Evolutionary conservation across 805 yeast genomes (phyloP).

Genomic region (Candida anglica): DNA sequence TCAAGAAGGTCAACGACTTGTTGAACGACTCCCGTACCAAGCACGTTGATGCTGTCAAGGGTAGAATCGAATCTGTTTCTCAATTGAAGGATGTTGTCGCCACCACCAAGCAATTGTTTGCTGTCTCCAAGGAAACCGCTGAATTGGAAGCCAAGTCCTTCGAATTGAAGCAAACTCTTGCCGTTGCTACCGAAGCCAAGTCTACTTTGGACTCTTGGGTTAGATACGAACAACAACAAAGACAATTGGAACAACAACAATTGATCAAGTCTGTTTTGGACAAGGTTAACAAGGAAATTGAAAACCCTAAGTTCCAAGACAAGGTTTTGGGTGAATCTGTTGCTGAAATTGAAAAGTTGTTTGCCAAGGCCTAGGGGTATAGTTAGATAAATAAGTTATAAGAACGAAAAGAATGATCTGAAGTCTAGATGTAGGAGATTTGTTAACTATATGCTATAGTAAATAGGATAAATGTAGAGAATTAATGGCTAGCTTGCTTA

Average conservation of each 20-base stretch:
- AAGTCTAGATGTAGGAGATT: background rate
- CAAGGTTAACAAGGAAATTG: slow-evolving; percentile 81
- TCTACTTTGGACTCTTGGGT: slow-evolving; percentile 98
- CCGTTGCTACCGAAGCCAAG: slow-evolving; percentile 86
- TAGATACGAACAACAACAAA: slow-evolving; percentile 93
- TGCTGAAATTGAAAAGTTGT: slow-evolving; percentile 85
- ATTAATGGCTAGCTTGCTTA: too few species aligned
- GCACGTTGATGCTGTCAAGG: slow-evolving; percentile 91
- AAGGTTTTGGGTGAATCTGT: slow-evolving; percentile 87
- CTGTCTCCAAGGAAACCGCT: slow-evolving; percentile 94
- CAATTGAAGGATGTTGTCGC: slow-evolving; percentile 88
- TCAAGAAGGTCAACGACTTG: slow-evolving; percentile 73
- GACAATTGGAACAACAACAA: slow-evolving; percentile 94
- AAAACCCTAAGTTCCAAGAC: slow-evolving; percentile 90
- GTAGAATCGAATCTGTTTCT: slow-evolving; percentile 83
- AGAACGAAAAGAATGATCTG: background rate
- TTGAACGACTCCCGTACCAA: slow-evolving; percentile 84
- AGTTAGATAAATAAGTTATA: background rate
- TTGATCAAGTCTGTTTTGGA: slow-evolving; percentile 81
- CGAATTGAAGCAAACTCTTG: slow-evolving; percentile 88
- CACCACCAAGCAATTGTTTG: slow-evolving; percentile 88
- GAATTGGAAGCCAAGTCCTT: slow-evolving; percentile 91
- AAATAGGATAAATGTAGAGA: too few species aligned
- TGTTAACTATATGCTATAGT: too few species aligned
- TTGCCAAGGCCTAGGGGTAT: slow-evolving; percentile 35